Conservation (phyloP, 164 flowering plant species). For the Buxus sempervirens region DNA sequence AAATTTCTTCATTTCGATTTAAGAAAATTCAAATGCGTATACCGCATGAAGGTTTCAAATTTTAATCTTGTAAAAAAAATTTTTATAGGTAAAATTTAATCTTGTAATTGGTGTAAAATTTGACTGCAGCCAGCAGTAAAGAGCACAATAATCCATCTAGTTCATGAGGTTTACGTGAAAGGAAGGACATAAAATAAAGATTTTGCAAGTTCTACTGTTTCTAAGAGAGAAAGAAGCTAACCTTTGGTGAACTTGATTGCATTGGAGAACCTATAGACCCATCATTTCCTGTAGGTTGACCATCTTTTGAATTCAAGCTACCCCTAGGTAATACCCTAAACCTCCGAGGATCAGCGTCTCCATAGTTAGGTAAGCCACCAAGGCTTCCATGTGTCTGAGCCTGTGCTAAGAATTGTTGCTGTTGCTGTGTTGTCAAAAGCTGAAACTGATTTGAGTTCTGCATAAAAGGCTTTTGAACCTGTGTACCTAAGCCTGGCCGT, state of each 20-base stretch:
- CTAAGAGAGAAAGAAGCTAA: conserved; percentile 23
- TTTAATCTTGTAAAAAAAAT: too few relatives aligned
- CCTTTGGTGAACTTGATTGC: conserved; percentile 81
- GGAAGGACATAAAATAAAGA: too few relatives aligned
- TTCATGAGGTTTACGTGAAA: too few relatives aligned
- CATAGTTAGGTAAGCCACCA: conserved; percentile 54
- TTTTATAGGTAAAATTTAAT: too few relatives aligned
- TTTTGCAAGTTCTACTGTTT: too few relatives aligned
- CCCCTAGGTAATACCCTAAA: conserved; percentile 61
- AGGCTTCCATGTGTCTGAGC: conserved; percentile 73
- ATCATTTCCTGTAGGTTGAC: conserved; percentile 71
- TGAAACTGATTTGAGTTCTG: conserved; percentile 61
- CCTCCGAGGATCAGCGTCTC: conserved; percentile 61
- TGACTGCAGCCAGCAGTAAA: too few relatives aligned
- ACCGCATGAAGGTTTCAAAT: too few relatives aligned
- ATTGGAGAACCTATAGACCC: conserved; percentile 81
- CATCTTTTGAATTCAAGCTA: conserved; percentile 60
- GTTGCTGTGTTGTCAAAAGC: conserved; percentile 60
- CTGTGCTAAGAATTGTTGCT: conserved; percentile 69
- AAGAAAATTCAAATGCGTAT: too few relatives aligned
- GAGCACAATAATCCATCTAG: too few relatives aligned
- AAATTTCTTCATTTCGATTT: too few relatives aligned
- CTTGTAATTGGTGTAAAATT: too few relatives aligned
- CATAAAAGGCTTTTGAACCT: conserved; percentile 63
- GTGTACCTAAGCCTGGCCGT: conserved; percentile 57